Percentiles rank a stretch among this genome's conserved stretches.
Conservation (phyloP, 1,139 yeast genomes). For the Candida sojae region DNA sequence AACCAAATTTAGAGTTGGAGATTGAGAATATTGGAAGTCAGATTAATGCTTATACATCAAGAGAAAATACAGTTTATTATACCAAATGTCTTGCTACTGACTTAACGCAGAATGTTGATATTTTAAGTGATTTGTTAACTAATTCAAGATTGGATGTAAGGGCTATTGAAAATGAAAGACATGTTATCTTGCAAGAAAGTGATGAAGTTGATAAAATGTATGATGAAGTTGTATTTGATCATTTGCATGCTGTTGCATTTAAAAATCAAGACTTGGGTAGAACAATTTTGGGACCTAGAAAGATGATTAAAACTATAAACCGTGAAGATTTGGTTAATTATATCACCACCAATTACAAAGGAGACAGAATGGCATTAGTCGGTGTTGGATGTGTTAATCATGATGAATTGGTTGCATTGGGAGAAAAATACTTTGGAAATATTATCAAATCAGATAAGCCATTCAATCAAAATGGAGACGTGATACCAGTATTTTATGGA, state of each 20-base stretch:
- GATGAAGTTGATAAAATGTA: conserved; percentile 98
- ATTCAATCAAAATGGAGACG: conserved; percentile 75
- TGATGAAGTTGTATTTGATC: conserved; percentile 97
- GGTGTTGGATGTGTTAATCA: conserved; percentile 96
- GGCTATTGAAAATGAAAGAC: conserved; percentile 94
- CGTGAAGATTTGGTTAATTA: conserved; percentile 76
- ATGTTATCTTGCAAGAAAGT: conserved; percentile 92
- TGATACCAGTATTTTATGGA: conserved; percentile 78
- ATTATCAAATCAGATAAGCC: conserved; percentile 67
- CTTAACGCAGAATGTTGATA: conserved; percentile 83
- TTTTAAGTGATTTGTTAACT: conserved; percentile 85
- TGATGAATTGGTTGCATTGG: conserved; percentile 74
- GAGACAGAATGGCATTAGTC: conserved; percentile 96
- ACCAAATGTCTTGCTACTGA: conserved; percentile 84
- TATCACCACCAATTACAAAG: conserved; percentile 84
- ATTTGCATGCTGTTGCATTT: conserved; percentile 89
- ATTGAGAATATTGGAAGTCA: conserved; percentile 97
- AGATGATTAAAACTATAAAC: conserved; percentile 78
- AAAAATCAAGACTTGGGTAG: conserved; percentile 92
- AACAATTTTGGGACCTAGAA: conserved; percentile 95
- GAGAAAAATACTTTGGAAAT: conserved; percentile 74
- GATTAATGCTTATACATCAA: conserved; percentile 92
- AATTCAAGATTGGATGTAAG: conserved; percentile 76
- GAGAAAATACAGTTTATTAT: conserved; percentile 96
- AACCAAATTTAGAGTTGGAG: conserved; percentile 82